Base-by-base conservation (phyloP, 805 yeast genomes). In the Scheffersomyces spartinae region DNA sequence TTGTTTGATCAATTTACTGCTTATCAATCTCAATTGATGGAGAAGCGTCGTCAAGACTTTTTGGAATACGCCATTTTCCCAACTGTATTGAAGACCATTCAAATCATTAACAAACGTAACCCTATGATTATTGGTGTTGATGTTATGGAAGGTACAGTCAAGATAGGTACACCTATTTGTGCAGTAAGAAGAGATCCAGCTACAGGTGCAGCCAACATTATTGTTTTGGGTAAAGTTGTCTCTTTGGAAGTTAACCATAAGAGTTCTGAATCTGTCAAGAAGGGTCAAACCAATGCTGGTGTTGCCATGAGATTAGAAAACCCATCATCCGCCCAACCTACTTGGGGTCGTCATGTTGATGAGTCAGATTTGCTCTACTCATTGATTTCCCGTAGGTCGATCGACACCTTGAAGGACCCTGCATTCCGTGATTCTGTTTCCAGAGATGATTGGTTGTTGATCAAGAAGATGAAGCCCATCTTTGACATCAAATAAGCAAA, bases 121-220 rank as follows among this genome's bases (percentile, higher is more conserved):
- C 99, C 99, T 35, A 91, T 91, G 97, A 86, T 91, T 48, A 82
- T 91, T 47, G 99, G 99, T 74, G 97, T 91, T 31, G 99, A 91
- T 50, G 94, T 91, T 32, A 54, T 71, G 23, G 97, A 91, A 49
- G 99, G 99, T 45, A 64, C 79, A 24, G 68, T 91, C 21, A 73
- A 86, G 35, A 55, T 81, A 21, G 98, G 98, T 31, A 86, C 98
- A 5, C 98, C 99, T 35, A 83, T 91, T 32, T 79, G 94, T 62
- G 85, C 88, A 15, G 96, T 91, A 23, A 85, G 84, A 53, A 61
- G 64, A 21, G 95, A 88, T 49, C 95, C 96, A 21, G 67, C 65
- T 10, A 83, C 95, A 0, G 81, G 82, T 36, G 75, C 74, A 47
- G 71, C 70, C 33, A 74, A 66, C 36, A 64, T 78, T 27, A 61